A percentile compares a stretch with the other conserved stretches of the same genome.
Conservation (phyloP, 495 filamentous ascomycete genomes). For the Ascobolus immersus region DNA sequence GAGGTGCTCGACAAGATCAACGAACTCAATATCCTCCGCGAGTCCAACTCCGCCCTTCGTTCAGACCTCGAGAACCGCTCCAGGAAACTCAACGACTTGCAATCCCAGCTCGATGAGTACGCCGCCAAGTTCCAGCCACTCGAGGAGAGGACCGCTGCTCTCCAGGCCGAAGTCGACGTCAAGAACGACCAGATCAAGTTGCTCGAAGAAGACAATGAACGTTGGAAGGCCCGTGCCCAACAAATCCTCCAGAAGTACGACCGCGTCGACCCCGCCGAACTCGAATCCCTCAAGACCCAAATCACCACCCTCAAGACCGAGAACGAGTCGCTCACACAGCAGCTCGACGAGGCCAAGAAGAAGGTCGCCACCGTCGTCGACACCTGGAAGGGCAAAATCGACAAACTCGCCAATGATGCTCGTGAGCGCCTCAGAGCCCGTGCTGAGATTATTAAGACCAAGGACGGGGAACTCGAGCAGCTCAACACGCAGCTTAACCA, state of each 20-base stretch:
- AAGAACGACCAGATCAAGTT: slow-evolving; percentile 68
- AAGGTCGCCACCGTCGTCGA: slow-evolving; percentile 22
- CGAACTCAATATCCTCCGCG: slow-evolving; percentile 79
- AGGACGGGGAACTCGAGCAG: background rate
- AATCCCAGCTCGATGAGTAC: slow-evolving; percentile 45
- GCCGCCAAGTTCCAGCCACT: slow-evolving; percentile 55
- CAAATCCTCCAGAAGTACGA: slow-evolving; percentile 91
- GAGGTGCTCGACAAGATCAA: slow-evolving; percentile 82
- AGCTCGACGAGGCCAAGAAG: slow-evolving; percentile 35
- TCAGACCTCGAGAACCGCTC: slow-evolving; percentile 60
- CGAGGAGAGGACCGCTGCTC: slow-evolving; percentile 45
- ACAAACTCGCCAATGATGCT: slow-evolving; percentile 32
- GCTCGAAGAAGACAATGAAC: slow-evolving; percentile 63
- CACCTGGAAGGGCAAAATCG: slow-evolving; percentile 22
- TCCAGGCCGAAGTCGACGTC: slow-evolving; percentile 52
- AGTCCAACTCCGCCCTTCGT: slow-evolving; percentile 70
- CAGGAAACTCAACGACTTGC: slow-evolving; percentile 45
- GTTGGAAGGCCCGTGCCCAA: slow-evolving; percentile 78
- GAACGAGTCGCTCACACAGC: slow-evolving; percentile 34
- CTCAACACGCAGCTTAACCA: slow-evolving; percentile 1
- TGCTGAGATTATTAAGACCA: too few relatives aligned
- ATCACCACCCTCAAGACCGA: slow-evolving; percentile 17
- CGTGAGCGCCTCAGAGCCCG: slow-evolving; percentile 33
- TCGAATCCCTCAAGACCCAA: slow-evolving; percentile 58
- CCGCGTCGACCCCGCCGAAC: slow-evolving; percentile 72